These are phyloP conservation scores for Bidens hawaiensis DNA, from an alignment of 140 eudicot species.

Conservation along the genomic window DNA sequence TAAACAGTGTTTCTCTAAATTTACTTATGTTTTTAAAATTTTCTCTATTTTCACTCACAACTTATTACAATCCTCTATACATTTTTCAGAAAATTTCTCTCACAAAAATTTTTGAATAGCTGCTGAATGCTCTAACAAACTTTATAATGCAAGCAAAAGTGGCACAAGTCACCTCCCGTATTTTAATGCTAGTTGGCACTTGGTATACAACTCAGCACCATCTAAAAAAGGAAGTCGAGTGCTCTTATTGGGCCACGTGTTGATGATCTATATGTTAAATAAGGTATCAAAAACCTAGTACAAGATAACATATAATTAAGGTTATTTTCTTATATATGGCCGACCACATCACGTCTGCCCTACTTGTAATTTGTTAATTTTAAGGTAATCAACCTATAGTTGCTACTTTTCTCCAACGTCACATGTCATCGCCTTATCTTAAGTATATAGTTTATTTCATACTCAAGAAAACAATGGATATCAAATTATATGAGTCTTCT, in stretches of 20 bases:
- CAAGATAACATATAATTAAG: slow-evolving; percentile 11
- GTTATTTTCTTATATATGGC: not conserved
- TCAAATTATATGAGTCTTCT: too few species aligned
- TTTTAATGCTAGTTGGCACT: not conserved
- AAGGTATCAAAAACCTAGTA: slow-evolving; percentile 10
- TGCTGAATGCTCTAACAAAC: not conserved
- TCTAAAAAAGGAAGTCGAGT: not conserved
- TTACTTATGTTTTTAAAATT: too few species aligned
- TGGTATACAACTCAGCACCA: not conserved
- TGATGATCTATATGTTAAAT: slow-evolving; percentile 17
- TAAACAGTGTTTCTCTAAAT: too few species aligned
- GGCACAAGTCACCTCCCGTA: not conserved
- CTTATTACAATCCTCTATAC: too few species aligned
- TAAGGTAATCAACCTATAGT: slow-evolving; percentile 20
- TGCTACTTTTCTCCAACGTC: not conserved
- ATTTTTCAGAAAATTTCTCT: too few species aligned
- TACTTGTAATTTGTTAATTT: slow-evolving; percentile 18
- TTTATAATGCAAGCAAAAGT: not conserved
- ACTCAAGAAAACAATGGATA: not conserved
- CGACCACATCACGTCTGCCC: slow-evolving; percentile 21
- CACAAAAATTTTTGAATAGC: too few species aligned
- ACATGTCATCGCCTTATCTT: not conserved
- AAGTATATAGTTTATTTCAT: not conserved
- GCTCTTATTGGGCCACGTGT: slow-evolving; percentile 20
- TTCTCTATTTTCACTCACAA: too few species aligned